Percentiles rank a stretch among this genome's conserved stretches.
phyloP scores from a whole-genome alignment of 1,139 yeast species.

The Magnusiomyces tetraspermus region DNA sequence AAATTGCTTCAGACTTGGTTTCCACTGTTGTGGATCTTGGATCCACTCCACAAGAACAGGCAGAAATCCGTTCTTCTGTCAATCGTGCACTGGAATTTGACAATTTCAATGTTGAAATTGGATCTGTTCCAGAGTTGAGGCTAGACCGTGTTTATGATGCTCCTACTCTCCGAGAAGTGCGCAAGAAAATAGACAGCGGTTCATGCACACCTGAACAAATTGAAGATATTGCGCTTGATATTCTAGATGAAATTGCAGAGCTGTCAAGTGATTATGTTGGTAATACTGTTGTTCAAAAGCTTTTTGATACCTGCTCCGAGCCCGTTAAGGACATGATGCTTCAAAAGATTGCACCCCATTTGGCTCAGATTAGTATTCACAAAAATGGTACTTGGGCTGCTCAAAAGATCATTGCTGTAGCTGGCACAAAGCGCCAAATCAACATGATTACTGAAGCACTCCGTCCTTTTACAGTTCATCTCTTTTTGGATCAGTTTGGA shows the following conservation, averaged over 20 bases:
- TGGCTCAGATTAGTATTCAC: conserved; percentile 90
- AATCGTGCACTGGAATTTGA: conserved; percentile 25
- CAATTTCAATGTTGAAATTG: conserved; percentile 23
- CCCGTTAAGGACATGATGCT: conserved; percentile 74
- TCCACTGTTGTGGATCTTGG: conserved; percentile 29
- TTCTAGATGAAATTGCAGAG: conserved; percentile 86
- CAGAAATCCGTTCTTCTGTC: conserved; percentile 20
- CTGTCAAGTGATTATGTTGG: conserved; percentile 90
- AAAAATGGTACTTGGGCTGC: conserved; percentile 99
- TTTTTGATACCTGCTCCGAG: conserved; percentile 65
- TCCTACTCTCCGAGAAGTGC: conserved; percentile 58
- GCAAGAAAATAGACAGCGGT: conserved; percentile 42
- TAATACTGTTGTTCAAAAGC: conserved; percentile 87
- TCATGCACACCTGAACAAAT: conserved; percentile 44
- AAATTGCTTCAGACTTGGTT: conserved; percentile 25
- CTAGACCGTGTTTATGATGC: conserved; percentile 66
- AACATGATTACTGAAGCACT: conserved; percentile 59
- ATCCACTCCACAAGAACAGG: conserved; percentile 23
- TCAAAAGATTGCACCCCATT: conserved; percentile 63
- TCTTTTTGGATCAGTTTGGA: conserved; percentile 93
- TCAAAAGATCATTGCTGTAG: conserved; percentile 81
- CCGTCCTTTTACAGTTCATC: conserved; percentile 72
- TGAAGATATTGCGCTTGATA: conserved; percentile 74
- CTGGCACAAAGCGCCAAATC: conserved; percentile 60
- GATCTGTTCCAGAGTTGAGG: conserved; percentile 30